A percentile compares a stretch with the other conserved stretches of the same genome.
phyloP scores from a whole-genome alignment of 208 protist species.

The Wallacemonas collosoma region DNA sequence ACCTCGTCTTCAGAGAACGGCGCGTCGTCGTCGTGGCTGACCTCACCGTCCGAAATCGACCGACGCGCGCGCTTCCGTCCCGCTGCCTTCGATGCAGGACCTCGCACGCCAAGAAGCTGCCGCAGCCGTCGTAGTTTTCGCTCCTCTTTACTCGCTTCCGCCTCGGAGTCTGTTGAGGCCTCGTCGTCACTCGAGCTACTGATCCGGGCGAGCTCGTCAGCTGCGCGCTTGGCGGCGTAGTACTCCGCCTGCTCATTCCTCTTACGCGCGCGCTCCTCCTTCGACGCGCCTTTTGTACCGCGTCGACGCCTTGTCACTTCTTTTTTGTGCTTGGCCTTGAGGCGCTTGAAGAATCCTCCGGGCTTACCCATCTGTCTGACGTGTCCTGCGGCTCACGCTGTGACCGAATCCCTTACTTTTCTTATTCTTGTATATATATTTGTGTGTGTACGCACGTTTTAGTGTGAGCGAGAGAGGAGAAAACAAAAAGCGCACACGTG shows the following conservation, averaged over 20 bases:
- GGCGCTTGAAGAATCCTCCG: constrained; percentile 82
- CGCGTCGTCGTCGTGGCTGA: background rate
- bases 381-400: background rate
- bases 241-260: constrained; percentile 73
- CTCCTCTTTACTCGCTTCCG: constrained; percentile 33
- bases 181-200: constrained; percentile 75
- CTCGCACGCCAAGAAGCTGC: constrained; percentile 37
- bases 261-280: constrained; percentile 71
- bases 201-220: constrained; percentile 70
- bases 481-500: constrained; percentile 4
- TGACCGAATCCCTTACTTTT: background rate
- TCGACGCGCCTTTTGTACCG: constrained; percentile 81
- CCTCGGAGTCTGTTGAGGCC: constrained; percentile 64
- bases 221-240: constrained; percentile 75
- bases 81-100: background rate
- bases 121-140: constrained; percentile 43
- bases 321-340: constrained; percentile 78
- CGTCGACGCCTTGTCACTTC: constrained; percentile 43
- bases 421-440: constrained; percentile 8
- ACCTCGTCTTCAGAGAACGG: constrained; percentile 6
- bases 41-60: background rate
- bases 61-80: constrained; percentile 7
- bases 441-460: constrained; percentile 17
- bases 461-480: background rate
- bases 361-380: constrained; percentile 58